These are phyloP conservation scores for Gastrolobium bilobum DNA, from an alignment of 306 rosid genomes.

Conservation along the genomic window DNA sequence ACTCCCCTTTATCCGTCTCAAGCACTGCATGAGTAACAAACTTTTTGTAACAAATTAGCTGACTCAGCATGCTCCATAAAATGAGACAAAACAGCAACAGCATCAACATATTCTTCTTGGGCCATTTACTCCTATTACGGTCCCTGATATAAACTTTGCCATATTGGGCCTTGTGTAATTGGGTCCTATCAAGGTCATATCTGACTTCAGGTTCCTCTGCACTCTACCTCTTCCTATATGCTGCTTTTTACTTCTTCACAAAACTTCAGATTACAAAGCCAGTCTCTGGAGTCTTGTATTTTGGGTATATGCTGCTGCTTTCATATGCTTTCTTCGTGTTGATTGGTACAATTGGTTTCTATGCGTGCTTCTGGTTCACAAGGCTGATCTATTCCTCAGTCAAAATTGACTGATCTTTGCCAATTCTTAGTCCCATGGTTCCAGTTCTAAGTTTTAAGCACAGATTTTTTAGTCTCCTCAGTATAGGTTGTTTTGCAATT, in stretches of 20 bases:
- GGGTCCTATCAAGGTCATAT: background rate
- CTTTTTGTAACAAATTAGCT: too few relatives aligned
- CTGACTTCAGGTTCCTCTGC: conserved; percentile 52
- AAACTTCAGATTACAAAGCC: conserved; percentile 42
- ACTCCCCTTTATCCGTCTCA: too few relatives aligned
- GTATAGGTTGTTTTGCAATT: background rate
- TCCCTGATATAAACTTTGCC: too few relatives aligned
- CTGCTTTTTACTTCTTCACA: conserved; percentile 40
- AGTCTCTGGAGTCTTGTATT: conserved; percentile 36
- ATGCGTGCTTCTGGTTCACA: conserved; percentile 47
- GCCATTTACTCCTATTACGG: too few relatives aligned
- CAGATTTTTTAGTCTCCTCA: conserved; percentile 9
- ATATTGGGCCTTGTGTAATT: too few relatives aligned
- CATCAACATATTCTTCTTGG: too few relatives aligned
- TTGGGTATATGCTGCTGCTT: conserved; percentile 48
- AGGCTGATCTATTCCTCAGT: conserved; percentile 49
- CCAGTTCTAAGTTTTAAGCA: conserved; percentile 28
- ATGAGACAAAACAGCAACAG: too few relatives aligned
- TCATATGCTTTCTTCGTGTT: conserved; percentile 44
- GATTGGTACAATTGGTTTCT: conserved; percentile 48
- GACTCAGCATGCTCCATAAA: too few relatives aligned
- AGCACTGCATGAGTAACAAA: too few relatives aligned
- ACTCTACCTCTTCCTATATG: conserved; percentile 47
- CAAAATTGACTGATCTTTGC: conserved; percentile 39
- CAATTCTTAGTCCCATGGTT: background rate